Evolutionary conservation across 257 asterid genomes (phyloP).

Genomic region (Plectranthus barbatus): DNA sequence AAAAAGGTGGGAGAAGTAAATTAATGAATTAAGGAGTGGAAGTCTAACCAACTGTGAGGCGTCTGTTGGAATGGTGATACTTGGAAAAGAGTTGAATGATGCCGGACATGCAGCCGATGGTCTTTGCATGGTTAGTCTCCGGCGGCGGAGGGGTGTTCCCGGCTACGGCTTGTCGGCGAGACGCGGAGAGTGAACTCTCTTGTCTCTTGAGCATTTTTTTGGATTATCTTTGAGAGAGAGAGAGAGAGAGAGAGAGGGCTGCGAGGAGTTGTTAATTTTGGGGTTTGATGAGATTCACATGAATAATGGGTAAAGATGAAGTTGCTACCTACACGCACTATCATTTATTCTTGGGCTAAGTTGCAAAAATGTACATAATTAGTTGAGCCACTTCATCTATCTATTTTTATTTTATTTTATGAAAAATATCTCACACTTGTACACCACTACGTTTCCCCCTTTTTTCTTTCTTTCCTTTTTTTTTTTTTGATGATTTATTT

Average conservation of each 20-base stretch:
- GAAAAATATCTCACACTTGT: not conserved
- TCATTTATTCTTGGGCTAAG: slow-evolving; percentile 8
- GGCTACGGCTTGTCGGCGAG: slow-evolving; percentile 47
- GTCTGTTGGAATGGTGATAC: slow-evolving; percentile 49
- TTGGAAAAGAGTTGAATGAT: slow-evolving; percentile 60
- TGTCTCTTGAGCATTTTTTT: slow-evolving; percentile 57
- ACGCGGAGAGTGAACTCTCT: slow-evolving; percentile 66
- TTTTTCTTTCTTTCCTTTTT: no score
- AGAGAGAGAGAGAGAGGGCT: not conserved
- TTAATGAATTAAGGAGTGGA: not conserved
- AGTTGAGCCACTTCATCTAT: not conserved
- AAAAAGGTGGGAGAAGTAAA: not conserved
- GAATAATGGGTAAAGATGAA: slow-evolving; percentile 22
- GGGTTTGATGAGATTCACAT: slow-evolving; percentile 23
- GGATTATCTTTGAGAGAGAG: not conserved
- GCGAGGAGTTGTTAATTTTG: slow-evolving; percentile 1
- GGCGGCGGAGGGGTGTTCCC: slow-evolving; percentile 46
- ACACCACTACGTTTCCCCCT: no score
- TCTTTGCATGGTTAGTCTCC: slow-evolving; percentile 43
- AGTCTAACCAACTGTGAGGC: slow-evolving; percentile 54
- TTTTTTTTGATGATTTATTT: no score
- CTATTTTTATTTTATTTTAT: not conserved
- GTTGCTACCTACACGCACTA: not conserved
- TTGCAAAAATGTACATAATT: not conserved
- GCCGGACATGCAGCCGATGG: slow-evolving; percentile 86